Conservation (phyloP, 2,329 filamentous ascomycete genomes). For the Xylariaceae sp. region DNA sequence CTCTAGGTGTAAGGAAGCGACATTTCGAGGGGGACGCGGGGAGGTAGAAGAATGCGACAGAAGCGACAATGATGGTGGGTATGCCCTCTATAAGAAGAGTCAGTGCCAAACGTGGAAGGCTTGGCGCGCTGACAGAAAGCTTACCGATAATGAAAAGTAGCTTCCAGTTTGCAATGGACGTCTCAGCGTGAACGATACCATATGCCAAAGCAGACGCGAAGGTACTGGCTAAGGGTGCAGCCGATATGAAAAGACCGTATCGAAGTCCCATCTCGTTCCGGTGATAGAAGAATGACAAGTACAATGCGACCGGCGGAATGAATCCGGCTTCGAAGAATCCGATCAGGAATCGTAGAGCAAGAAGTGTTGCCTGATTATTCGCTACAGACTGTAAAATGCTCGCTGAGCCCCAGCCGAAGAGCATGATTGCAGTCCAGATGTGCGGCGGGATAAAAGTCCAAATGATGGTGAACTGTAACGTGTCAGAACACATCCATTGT, state of each 20-base stretch:
- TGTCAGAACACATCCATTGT: too few species aligned
- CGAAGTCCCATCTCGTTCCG: slow-evolving; percentile 25
- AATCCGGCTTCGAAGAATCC: slow-evolving; percentile 20
- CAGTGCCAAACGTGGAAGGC: too few species aligned
- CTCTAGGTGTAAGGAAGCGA: slow-evolving; percentile 56
- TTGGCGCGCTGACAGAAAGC: too few species aligned
- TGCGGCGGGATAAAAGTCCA: slow-evolving; percentile 60
- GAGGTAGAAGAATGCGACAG: slow-evolving; percentile 68
- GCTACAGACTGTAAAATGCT: slow-evolving; percentile 68
- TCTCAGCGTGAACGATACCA: slow-evolving; percentile 67
- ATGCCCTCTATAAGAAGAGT: slow-evolving; percentile 82
- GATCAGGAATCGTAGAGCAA: slow-evolving; percentile 61
- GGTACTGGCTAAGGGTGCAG: slow-evolving; percentile 74
- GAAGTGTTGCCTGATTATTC: slow-evolving; percentile 57
- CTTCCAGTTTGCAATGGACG: slow-evolving; percentile 75
- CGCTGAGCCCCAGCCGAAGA: slow-evolving; percentile 51
- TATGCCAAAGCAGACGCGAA: slow-evolving; percentile 79
- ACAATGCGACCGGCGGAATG: slow-evolving; percentile 16
- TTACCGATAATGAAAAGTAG: too few species aligned
- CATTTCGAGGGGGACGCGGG: slow-evolving; percentile 70
- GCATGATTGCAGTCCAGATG: slow-evolving; percentile 42
- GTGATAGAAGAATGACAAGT: slow-evolving; percentile 23
- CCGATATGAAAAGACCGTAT: slow-evolving; percentile 48
- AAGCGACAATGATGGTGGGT: slow-evolving; percentile 69
- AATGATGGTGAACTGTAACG: too few species aligned